phyloP scores from a whole-genome alignment of 768 basidiomycete species.

The Boletus edulis region DNA sequence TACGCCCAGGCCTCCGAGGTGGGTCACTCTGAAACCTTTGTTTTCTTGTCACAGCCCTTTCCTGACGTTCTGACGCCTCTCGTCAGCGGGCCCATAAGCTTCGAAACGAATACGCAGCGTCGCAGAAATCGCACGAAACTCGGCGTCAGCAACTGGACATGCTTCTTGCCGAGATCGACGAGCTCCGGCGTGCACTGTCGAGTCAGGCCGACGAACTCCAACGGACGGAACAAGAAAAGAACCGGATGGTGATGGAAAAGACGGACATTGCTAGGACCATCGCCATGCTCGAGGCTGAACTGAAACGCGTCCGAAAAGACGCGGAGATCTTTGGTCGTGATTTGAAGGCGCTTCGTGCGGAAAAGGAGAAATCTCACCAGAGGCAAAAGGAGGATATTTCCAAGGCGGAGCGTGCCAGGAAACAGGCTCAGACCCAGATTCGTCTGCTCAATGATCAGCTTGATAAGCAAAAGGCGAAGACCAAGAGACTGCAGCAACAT shows the following conservation, averaged over 20 bases:
- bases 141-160: conserved; percentile 73
- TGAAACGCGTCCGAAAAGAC: conserved; percentile 70
- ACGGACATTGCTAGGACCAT: conserved; percentile 65
- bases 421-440: conserved; percentile 66
- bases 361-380: conserved; percentile 63
- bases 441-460: conserved; percentile 65
- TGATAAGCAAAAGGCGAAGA: conserved; percentile 45
- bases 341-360: conserved; percentile 59
- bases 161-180: conserved; percentile 69
- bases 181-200: conserved; percentile 66
- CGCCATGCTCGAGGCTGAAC: conserved; percentile 66
- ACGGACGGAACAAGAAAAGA: conserved; percentile 60
- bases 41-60: background rate
- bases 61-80: background rate
- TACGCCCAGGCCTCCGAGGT: conserved; percentile 70
- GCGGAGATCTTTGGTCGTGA: conserved; percentile 80
- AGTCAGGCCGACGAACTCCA: conserved; percentile 62
- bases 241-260: conserved; percentile 59
- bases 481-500: conserved; percentile 46
- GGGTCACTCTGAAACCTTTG: conserved; percentile 11
- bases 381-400: conserved; percentile 54
- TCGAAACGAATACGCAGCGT: conserved; percentile 56
- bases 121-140: conserved; percentile 66
- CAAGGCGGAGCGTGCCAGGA: conserved; percentile 60
- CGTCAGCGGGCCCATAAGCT: conserved; percentile 59